Conservation (phyloP, 2,329 filamentous ascomycete genomes). For the Endothia cerciana region DNA sequence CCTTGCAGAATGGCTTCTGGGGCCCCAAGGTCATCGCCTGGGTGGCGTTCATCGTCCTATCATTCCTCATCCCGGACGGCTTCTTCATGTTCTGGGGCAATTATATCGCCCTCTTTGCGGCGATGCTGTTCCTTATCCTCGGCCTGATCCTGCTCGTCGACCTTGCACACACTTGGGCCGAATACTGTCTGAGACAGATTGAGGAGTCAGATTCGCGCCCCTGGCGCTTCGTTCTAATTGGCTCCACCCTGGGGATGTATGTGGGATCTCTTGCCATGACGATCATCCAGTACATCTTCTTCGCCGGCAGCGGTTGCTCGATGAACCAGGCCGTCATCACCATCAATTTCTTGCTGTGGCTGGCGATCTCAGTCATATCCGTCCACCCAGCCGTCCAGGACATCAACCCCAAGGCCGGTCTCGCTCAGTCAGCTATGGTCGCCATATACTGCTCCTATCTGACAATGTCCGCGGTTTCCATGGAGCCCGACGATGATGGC, state of each 20-base stretch:
- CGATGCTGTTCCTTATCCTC: constrained; percentile 90
- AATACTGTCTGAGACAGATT: constrained; percentile 92
- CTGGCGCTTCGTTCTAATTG: constrained; percentile 87
- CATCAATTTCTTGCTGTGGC: constrained; percentile 84
- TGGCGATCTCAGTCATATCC: constrained; percentile 80
- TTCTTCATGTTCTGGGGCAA: constrained; percentile 98
- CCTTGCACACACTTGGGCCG: constrained; percentile 94
- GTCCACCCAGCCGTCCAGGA: constrained; percentile 91
- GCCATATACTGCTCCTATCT: constrained; percentile 98
- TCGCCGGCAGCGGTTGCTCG: constrained; percentile 76
- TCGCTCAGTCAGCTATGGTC: constrained; percentile 98
- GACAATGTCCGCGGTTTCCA: constrained; percentile 96
- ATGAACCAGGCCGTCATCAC: constrained; percentile 98
- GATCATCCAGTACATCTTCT: constrained; percentile 96
- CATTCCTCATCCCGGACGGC: constrained; percentile 91
- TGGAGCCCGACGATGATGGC: constrained; percentile 94
- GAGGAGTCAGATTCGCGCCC: constrained; percentile 82
- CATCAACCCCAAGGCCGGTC: constrained; percentile 87
- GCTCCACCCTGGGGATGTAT: constrained; percentile 94
- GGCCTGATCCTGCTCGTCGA: constrained; percentile 93
- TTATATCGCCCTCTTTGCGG: constrained; percentile 85
- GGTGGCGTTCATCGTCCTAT: constrained; percentile 83
- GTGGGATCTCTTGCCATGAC: constrained; percentile 90
- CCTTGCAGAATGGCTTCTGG: constrained; percentile 98
- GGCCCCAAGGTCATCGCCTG: constrained; percentile 92